These are phyloP conservation scores for Exophiala oligosperma DNA, from an alignment of 2,329 filamentous ascomycete species.

Conservation along the genomic window DNA sequence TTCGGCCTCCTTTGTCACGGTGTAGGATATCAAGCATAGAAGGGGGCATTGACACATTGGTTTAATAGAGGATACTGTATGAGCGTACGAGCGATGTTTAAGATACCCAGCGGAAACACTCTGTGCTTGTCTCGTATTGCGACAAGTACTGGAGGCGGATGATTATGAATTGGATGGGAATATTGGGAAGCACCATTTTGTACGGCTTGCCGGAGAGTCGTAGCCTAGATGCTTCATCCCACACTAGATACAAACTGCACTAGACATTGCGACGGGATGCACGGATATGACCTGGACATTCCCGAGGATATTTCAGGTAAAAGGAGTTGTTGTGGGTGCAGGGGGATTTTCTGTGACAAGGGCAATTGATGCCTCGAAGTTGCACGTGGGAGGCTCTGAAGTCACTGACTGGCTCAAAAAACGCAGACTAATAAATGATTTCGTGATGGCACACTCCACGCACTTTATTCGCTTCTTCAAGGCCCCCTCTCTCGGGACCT, in stretches of 20 bases:
- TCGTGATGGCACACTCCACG: background rate
- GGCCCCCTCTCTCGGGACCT: background rate
- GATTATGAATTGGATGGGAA: background rate
- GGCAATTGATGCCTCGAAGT: too few species aligned
- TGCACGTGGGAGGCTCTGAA: background rate
- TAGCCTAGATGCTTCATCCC: too few species aligned
- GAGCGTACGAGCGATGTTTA: slow-evolving; percentile 14
- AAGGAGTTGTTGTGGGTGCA: too few species aligned
- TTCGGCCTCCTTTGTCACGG: slow-evolving; percentile 23
- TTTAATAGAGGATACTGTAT: slow-evolving; percentile 5
- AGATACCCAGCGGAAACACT: slow-evolving; percentile 4
- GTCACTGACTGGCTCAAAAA: background rate
- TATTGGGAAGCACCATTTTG: background rate
- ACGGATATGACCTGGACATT: too few species aligned
- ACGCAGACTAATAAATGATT: background rate
- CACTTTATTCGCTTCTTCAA: background rate
- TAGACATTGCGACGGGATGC: too few species aligned
- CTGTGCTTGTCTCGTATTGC: background rate
- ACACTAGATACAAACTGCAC: too few species aligned
- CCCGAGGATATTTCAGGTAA: too few species aligned
- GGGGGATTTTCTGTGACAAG: too few species aligned
- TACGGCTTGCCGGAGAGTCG: too few species aligned
- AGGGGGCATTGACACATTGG: background rate
- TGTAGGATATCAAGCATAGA: slow-evolving; percentile 22
- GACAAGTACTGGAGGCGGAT: background rate